A percentile compares a stretch with the other conserved stretches of the same genome.
Conservation (phyloP, 306 rosid genomes). For the Glycyrrhiza uralensis region DNA sequence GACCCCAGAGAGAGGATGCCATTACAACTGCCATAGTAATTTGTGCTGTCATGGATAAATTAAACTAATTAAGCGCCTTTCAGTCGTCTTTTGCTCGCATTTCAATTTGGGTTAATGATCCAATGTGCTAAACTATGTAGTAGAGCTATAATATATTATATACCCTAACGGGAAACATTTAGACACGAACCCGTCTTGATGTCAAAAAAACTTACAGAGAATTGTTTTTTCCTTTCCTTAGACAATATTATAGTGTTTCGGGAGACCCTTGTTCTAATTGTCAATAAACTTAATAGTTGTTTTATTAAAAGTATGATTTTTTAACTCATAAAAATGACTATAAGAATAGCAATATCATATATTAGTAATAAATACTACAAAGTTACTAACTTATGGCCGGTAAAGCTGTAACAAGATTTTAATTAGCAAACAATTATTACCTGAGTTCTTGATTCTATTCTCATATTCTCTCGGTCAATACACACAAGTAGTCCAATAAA, state of each 20-base stretch:
- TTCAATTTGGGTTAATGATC: not conserved
- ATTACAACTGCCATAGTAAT: conserved; percentile 7
- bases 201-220: not conserved
- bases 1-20: too few relatives aligned
- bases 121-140: not conserved
- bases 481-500: conserved; percentile 11
- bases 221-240: not conserved
- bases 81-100: not conserved
- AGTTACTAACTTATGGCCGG: not conserved
- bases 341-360: too few relatives aligned
- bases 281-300: too few relatives aligned
- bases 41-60: not conserved
- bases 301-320: too few relatives aligned
- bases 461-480: not conserved
- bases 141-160: not conserved
- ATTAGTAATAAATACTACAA: too few relatives aligned
- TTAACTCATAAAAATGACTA: too few relatives aligned
- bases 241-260: not conserved
- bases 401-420: conserved; percentile 22
- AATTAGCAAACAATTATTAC: conserved; percentile 6
- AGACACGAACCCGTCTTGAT: conserved; percentile 4
- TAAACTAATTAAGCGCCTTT: not conserved
- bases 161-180: not conserved
- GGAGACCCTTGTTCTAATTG: not conserved
- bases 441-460: not conserved